Percentiles rank a stretch among this genome's conserved stretches.
phyloP scores from a whole-genome alignment of 495 filamentous ascomycete species.

The Trichoderma gamsii region DNA sequence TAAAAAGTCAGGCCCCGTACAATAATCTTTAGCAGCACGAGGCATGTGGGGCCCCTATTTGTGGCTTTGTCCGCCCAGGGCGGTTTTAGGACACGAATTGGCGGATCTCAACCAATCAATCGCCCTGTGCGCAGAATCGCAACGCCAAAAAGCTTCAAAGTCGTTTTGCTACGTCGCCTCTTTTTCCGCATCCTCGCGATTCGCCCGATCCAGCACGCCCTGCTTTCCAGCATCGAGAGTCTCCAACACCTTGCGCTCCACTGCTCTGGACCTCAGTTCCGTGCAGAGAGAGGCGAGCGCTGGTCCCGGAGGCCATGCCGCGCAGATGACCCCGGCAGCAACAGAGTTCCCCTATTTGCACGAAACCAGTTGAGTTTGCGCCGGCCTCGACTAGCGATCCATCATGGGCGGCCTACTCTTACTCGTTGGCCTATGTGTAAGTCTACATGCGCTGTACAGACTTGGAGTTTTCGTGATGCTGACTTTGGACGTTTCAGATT shows the following conservation, averaged over 20 bases:
- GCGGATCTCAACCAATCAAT: not conserved
- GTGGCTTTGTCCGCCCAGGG: not conserved
- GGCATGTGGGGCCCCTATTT: not conserved
- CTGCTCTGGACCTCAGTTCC: not conserved
- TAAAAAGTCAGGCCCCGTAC: too few relatives aligned
- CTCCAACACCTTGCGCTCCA: not conserved
- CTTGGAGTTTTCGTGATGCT: not conserved
- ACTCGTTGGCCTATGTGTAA: constrained; percentile 65
- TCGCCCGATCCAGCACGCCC: not conserved
- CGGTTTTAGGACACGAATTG: constrained; percentile 10
- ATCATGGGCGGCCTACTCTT: constrained; percentile 75
- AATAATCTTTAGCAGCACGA: too few relatives aligned
- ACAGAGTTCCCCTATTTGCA: not conserved
- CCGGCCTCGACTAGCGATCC: constrained; percentile 8
- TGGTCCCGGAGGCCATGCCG: constrained; percentile 1
- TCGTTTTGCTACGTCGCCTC: constrained; percentile 3
- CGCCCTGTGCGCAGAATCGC: not conserved
- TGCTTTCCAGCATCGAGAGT: not conserved
- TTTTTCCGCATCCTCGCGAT: constrained; percentile 3
- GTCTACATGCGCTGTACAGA: constrained; percentile 15
- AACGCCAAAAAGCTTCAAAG: not conserved
- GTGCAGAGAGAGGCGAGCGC: not conserved
- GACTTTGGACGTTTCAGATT: constrained; percentile 37
- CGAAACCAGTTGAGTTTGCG: constrained; percentile 2
- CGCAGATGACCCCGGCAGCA: constrained; percentile 1